A percentile compares a stretch with the other conserved stretches of the same genome.
phyloP scores from a whole-genome alignment of 225 moss, liverwort and hornwort genomes.

The Pseudisothecium myosuroides region DNA sequence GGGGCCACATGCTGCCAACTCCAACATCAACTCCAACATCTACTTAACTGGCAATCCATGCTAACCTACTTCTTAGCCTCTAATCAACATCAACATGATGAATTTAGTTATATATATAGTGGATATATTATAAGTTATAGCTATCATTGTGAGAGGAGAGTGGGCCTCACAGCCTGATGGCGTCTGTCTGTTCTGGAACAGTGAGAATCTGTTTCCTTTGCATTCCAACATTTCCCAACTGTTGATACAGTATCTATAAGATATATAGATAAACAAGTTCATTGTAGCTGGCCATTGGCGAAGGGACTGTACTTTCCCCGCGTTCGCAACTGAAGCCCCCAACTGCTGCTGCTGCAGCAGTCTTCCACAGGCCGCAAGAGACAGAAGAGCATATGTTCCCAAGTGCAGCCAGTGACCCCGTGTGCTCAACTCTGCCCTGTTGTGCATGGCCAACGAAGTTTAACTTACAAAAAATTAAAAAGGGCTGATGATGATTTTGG shows the following conservation, averaged over 20 bases:
- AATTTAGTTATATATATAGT: background rate
- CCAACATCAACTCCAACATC: background rate
- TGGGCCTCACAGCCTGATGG: background rate
- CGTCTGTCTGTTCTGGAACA: background rate
- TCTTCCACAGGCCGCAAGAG: background rate
- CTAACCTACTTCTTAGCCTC: background rate
- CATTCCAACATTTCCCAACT: background rate
- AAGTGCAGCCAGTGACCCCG: background rate
- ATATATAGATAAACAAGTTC: background rate
- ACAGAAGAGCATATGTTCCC: conserved; percentile 11
- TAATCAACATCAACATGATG: background rate
- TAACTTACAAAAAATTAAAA: too few species aligned
- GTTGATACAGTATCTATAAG: too few species aligned
- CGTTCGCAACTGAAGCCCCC: background rate
- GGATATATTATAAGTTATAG: background rate
- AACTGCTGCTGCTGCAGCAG: background rate
- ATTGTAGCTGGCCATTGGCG: background rate
- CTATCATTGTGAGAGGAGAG: background rate
- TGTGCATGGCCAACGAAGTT: background rate
- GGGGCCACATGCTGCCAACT: background rate
- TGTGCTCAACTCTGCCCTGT: background rate
- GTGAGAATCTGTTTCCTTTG: background rate
- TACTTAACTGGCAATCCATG: background rate
- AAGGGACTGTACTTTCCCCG: background rate
- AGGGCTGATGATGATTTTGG: background rate